Evolutionary conservation across 2,329 filamentous ascomycete genomes (phyloP).

Genomic region (Fusarium penzigii): DNA sequence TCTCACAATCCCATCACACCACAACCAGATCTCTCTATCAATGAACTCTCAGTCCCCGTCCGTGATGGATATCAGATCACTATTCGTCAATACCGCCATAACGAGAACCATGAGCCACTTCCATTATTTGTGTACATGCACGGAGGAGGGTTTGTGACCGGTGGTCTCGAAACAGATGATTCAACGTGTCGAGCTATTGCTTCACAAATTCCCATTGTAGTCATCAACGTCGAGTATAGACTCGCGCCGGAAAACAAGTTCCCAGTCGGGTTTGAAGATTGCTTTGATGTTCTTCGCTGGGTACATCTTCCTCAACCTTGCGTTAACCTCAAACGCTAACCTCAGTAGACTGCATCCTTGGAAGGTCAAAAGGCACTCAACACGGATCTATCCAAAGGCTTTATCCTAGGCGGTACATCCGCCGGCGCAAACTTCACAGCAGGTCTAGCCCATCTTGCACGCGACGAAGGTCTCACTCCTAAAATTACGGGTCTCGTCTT

Average conservation of each 20-base stretch:
- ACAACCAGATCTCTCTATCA: slow-evolving; percentile 21
- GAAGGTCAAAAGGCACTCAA: slow-evolving; percentile 33
- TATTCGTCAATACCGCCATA: slow-evolving; percentile 22
- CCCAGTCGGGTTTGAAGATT: slow-evolving; percentile 46
- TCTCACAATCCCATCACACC: slow-evolving; percentile 22
- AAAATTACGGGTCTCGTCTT: slow-evolving; percentile 48
- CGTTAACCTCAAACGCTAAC: no score
- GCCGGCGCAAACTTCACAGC: slow-evolving; percentile 54
- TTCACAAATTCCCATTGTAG: slow-evolving; percentile 30
- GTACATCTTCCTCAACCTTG: slow-evolving; percentile 4
- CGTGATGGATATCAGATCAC: slow-evolving; percentile 20
- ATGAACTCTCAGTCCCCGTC: slow-evolving; percentile 23
- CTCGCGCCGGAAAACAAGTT: slow-evolving; percentile 53
- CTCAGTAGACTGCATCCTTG: slow-evolving; percentile 18
- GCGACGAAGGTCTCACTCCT: slow-evolving; percentile 38
- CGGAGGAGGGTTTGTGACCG: slow-evolving; percentile 28
- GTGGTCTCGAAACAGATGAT: slow-evolving; percentile 31
- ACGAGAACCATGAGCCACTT: slow-evolving; percentile 2
- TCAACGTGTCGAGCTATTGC: slow-evolving; percentile 26
- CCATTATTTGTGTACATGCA: slow-evolving; percentile 30
- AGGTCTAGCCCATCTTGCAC: slow-evolving; percentile 44
- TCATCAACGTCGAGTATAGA: slow-evolving; percentile 51
- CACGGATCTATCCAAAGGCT: slow-evolving; percentile 44
- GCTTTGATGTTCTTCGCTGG: slow-evolving; percentile 40
- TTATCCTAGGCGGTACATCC: slow-evolving; percentile 52